A percentile compares a stretch with the other conserved stretches of the same genome.
phyloP scores from a whole-genome alignment of 306 rosid genomes.

The Quercus rubra region DNA sequence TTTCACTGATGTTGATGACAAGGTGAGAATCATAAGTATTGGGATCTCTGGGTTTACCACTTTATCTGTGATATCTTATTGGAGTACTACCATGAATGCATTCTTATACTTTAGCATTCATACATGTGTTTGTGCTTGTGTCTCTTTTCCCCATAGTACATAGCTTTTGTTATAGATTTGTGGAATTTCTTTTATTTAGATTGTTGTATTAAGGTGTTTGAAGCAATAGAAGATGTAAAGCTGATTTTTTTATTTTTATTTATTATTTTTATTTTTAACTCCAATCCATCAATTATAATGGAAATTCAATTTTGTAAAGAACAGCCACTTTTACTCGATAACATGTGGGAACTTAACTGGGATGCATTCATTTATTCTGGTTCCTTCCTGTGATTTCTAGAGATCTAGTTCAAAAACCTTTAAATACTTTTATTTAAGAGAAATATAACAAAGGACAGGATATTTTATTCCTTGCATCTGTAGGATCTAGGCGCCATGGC shows the following conservation, averaged over 20 bases:
- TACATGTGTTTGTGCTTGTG: neutral
- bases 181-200: neutral
- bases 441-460: neutral
- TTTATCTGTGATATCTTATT: neutral
- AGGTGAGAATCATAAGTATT: slow-evolving; percentile 46
- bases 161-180: neutral
- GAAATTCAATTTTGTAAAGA: neutral
- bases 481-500: neutral
- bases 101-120: neutral
- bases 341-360: neutral
- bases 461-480: neutral
- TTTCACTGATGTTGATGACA: slow-evolving; percentile 97
- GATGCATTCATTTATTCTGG: neutral
- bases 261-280: no score
- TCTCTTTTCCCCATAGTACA: neutral
- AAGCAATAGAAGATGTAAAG: neutral
- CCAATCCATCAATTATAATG: neutral
- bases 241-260: no score
- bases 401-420: neutral
- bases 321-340: neutral
- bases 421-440: neutral
- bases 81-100: neutral
- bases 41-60: neutral
- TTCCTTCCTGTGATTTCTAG: neutral
- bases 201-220: neutral